phyloP scores from a whole-genome alignment of 129 eudicot genomes.

The Deinandra increscens region DNA sequence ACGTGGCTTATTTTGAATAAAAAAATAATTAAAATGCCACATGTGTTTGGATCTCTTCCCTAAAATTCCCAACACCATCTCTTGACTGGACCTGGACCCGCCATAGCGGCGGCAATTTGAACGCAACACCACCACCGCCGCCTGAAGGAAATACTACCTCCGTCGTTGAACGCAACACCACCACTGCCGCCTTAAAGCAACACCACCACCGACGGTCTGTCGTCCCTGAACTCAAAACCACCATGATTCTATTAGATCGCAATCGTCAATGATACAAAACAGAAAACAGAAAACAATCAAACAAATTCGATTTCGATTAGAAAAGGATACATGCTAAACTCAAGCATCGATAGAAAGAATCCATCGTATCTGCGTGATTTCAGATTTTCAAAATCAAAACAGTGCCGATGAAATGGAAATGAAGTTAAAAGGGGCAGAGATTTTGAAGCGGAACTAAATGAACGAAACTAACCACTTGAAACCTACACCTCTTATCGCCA shows the following conservation, averaged over 20 bases:
- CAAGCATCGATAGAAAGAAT: conserved; percentile 91
- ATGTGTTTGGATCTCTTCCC: too few relatives aligned
- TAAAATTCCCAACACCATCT: too few relatives aligned
- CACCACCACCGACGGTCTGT: too few relatives aligned
- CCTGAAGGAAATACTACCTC: too few relatives aligned
- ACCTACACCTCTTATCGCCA: conserved; percentile 64
- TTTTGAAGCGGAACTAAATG: neutral
- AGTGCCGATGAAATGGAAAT: neutral
- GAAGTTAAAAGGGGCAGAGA: neutral
- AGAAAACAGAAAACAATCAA: neutral
- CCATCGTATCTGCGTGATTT: conserved; percentile 85
- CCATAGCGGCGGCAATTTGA: too few relatives aligned
- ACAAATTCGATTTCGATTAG: neutral
- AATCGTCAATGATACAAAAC: conserved; percentile 45
- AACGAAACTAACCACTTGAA: conserved; percentile 52
- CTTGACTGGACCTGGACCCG: too few relatives aligned
- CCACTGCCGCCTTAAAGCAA: too few relatives aligned
- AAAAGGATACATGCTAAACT: conserved; percentile 94
- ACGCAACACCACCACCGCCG: too few relatives aligned
- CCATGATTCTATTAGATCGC: conserved; percentile 52
- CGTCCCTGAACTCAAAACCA: conserved; percentile 72
- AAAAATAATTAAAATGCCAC: too few relatives aligned
- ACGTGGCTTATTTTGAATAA: too few relatives aligned
- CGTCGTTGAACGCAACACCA: too few relatives aligned
- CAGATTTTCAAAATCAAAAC: neutral